Conservation (phyloP, 2,329 filamentous ascomycete genomes). For the Zasmidium cellare region DNA sequence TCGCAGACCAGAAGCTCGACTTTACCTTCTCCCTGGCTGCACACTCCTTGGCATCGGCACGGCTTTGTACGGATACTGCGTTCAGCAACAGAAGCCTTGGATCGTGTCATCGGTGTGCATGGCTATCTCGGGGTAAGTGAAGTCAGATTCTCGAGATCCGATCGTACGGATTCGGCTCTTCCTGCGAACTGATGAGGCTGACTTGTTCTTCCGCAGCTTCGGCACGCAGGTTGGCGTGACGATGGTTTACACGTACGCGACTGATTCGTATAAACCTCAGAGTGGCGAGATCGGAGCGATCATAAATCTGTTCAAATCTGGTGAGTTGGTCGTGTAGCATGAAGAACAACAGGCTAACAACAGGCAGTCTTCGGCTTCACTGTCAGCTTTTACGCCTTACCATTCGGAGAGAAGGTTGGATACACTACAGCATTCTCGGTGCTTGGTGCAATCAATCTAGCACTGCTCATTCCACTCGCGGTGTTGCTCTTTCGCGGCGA, state of each 20-base stretch:
- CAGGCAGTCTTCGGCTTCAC: slow-evolving; percentile 34
- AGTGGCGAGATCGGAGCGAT: slow-evolving; percentile 37
- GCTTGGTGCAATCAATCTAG: slow-evolving; percentile 14
- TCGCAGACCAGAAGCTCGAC: slow-evolving; percentile 35
- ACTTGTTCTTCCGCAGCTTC: slow-evolving; percentile 29
- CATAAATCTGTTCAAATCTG: slow-evolving; percentile 31
- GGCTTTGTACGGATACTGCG: slow-evolving; percentile 32
- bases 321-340: not conserved
- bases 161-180: too few species aligned
- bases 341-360: not conserved
- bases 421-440: slow-evolving; percentile 11
- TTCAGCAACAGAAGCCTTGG: slow-evolving; percentile 34
- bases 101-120: slow-evolving; percentile 39
- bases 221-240: slow-evolving; percentile 40
- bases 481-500: slow-evolving; percentile 6
- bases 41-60: slow-evolving; percentile 29
- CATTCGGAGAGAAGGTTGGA: slow-evolving; percentile 12
- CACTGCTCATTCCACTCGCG: slow-evolving; percentile 8
- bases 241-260: slow-evolving; percentile 38
- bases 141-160: too few species aligned
- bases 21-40: slow-evolving; percentile 32
- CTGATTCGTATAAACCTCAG: slow-evolving; percentile 41
- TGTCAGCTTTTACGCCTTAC: slow-evolving; percentile 35
- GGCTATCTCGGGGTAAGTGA: slow-evolving; percentile 12
- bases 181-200: too few species aligned